Evolutionary conservation across 306 rosid genomes (phyloP).

Genomic region (Morella rubra): DNA sequence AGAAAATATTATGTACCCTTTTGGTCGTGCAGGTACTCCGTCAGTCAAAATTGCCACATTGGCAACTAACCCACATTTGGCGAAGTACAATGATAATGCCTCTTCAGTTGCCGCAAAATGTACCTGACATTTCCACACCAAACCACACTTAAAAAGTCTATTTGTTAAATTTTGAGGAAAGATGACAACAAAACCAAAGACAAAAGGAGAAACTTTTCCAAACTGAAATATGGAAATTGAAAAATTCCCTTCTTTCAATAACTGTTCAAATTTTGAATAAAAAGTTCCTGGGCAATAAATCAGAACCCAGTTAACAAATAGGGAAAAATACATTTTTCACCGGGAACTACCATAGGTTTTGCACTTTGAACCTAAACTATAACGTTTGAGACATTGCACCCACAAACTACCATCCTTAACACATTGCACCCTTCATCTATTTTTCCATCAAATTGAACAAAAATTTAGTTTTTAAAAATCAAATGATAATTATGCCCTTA

Average conservation of each 20-base stretch:
- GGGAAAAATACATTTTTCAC: no score
- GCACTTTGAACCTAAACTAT: no score
- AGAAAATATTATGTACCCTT: slow-evolving; percentile 22
- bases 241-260: not conserved
- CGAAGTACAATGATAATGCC: slow-evolving; percentile 25
- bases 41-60: slow-evolving; percentile 18
- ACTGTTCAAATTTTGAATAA: not conserved
- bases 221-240: not conserved
- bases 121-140: slow-evolving; percentile 19
- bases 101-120: slow-evolving; percentile 36
- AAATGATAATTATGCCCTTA: not conserved
- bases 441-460: no score
- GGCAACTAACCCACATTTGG: slow-evolving; percentile 30
- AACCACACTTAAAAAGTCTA: not conserved
- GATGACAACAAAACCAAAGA: no score
- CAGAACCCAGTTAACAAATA: not conserved
- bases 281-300: not conserved
- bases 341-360: no score
- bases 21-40: slow-evolving; percentile 19
- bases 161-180: not conserved
- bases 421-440: no score
- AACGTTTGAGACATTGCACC: no score
- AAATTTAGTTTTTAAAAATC: no score
- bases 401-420: no score
- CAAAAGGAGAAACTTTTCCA: not conserved